phyloP scores from a whole-genome alignment of 2,329 filamentous ascomycete species.

The Cercospora beticola region DNA sequence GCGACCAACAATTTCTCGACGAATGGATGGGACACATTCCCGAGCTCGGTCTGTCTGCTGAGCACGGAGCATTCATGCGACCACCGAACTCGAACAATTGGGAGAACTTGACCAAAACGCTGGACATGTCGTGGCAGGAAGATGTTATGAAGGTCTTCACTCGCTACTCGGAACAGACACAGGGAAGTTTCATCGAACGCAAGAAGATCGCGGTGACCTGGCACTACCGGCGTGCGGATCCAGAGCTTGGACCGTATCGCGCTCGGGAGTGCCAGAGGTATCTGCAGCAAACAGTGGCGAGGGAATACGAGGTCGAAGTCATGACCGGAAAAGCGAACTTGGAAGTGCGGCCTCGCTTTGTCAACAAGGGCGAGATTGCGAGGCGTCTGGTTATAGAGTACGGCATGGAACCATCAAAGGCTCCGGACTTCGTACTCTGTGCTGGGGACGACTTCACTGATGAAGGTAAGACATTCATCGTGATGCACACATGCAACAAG shows the following conservation, averaged over 20 bases:
- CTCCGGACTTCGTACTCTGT: constrained; percentile 84
- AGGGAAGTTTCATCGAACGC: constrained; percentile 89
- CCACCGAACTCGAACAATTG: constrained; percentile 73
- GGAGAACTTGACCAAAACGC: constrained; percentile 83
- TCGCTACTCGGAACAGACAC: constrained; percentile 81
- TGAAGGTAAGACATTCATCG: constrained; percentile 64
- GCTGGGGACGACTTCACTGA: constrained; percentile 95
- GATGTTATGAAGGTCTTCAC: constrained; percentile 84
- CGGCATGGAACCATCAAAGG: constrained; percentile 54
- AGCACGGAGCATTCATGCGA: constrained; percentile 94
- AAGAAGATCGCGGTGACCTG: constrained; percentile 94
- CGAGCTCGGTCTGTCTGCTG: constrained; percentile 88
- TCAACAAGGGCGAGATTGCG: constrained; percentile 97
- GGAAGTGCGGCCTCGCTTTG: constrained; percentile 92
- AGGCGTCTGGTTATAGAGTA: constrained; percentile 78
- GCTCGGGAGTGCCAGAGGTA: constrained; percentile 77
- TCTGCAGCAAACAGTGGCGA: constrained; percentile 72
- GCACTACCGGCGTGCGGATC: constrained; percentile 93
- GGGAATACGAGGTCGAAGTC: constrained; percentile 87
- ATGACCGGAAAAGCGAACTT: constrained; percentile 97
- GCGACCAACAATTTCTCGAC: constrained; percentile 86
- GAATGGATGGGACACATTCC: constrained; percentile 90
- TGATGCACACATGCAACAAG: constrained; percentile 20
- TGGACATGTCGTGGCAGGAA: constrained; percentile 89
- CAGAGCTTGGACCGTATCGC: constrained; percentile 77